These are phyloP conservation scores for Umbellularia californica DNA, from an alignment of 164 flowering plant species.

Conservation along the genomic window DNA sequence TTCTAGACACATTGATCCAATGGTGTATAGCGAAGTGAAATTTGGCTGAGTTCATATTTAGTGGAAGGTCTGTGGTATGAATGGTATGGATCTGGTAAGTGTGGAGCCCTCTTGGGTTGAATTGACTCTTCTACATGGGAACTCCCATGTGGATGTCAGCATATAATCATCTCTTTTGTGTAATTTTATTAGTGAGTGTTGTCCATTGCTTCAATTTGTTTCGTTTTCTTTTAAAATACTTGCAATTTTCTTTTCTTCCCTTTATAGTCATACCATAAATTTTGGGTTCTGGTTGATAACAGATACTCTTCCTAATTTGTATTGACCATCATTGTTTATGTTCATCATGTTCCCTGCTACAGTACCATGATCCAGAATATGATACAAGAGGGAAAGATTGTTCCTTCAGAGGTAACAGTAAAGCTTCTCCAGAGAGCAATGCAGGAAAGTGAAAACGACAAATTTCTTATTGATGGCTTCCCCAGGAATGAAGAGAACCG, in stretches of 20 bases:
- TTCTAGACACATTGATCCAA: too few relatives aligned
- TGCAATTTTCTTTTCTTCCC: too few relatives aligned
- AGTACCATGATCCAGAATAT: slow-evolving; percentile 88
- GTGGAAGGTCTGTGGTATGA: too few relatives aligned
- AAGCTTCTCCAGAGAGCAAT: slow-evolving; percentile 88
- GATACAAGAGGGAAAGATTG: slow-evolving; percentile 92
- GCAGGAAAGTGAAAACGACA: slow-evolving; percentile 65
- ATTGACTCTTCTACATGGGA: too few relatives aligned
- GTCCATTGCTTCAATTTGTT: background rate
- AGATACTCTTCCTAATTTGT: background rate
- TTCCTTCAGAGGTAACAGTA: slow-evolving; percentile 92
- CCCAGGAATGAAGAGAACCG: slow-evolving; percentile 97
- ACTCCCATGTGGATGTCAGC: too few relatives aligned
- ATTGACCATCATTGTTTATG: background rate
- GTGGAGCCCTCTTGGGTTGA: too few relatives aligned
- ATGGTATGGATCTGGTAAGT: too few relatives aligned
- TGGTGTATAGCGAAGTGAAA: too few relatives aligned
- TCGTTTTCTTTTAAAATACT: background rate
- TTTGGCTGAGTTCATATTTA: too few relatives aligned
- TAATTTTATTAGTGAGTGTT: too few relatives aligned
- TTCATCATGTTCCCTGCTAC: slow-evolving; percentile 8
- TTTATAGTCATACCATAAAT: background rate
- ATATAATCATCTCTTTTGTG: too few relatives aligned
- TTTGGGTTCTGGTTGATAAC: background rate
- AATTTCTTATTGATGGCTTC: slow-evolving; percentile 93